A percentile compares a stretch with the other conserved stretches of the same genome.
phyloP scores from a whole-genome alignment of 352 stramenopile species.

The Globisporangium barbulae region DNA sequence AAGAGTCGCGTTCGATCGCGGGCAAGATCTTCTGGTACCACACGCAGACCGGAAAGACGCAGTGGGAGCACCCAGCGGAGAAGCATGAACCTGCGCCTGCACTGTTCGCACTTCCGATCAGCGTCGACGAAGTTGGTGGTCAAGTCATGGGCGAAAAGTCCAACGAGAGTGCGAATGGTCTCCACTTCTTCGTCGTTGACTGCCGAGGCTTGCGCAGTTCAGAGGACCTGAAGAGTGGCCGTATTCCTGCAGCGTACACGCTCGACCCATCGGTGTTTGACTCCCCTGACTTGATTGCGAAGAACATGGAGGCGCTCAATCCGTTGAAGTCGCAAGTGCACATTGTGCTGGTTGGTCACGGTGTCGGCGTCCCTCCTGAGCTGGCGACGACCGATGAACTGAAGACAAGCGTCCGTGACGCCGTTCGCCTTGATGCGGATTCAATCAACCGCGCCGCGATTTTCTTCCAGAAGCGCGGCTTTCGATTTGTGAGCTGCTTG shows the following conservation, averaged over 20 bases:
- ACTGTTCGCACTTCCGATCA: conserved; percentile 65
- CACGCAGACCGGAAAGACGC: conserved; percentile 63
- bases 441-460: conserved; percentile 72
- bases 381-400: conserved; percentile 59
- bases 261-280: conserved; percentile 80
- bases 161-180: conserved; percentile 19
- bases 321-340: conserved; percentile 73
- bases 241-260: conserved; percentile 72
- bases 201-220: conserved; percentile 71
- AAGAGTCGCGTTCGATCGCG: conserved; percentile 65
- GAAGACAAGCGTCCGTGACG: conserved; percentile 74
- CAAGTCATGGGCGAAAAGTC: conserved; percentile 67
- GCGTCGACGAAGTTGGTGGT: conserved; percentile 58
- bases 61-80: conserved; percentile 78
- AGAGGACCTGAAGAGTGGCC: conserved; percentile 72
- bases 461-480: conserved; percentile 81
- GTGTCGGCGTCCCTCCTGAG: conserved; percentile 60
- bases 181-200: conserved; percentile 79
- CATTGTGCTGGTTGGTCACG: conserved; percentile 72
- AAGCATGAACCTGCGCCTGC: conserved; percentile 51
- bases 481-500: conserved; percentile 76
- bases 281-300: conserved; percentile 70
- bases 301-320: conserved; percentile 64
- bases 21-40: conserved; percentile 84
- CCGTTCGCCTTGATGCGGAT: conserved; percentile 61